Conservation (phyloP, 495 filamentous ascomycete genomes). For the Bathelium albidoporum region DNA sequence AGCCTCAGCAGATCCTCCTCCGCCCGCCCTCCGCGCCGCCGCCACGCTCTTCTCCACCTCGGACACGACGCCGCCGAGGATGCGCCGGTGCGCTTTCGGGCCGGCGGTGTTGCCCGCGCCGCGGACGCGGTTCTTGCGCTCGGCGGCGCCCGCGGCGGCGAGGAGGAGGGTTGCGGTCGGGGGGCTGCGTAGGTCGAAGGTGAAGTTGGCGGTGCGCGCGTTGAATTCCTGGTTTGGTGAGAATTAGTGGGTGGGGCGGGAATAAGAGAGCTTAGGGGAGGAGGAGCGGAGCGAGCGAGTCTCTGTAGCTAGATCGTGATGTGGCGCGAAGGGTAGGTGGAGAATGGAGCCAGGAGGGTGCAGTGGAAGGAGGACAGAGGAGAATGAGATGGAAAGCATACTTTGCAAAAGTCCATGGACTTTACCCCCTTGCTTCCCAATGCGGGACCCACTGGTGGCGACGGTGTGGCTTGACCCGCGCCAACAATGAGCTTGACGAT, state of each 20-base stretch:
- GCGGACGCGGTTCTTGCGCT: conserved; percentile 64
- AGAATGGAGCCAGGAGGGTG: not conserved
- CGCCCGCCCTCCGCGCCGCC: conserved; percentile 18
- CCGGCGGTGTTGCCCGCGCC: conserved; percentile 50
- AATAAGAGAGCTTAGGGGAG: too few relatives aligned
- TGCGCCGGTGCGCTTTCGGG: conserved; percentile 19
- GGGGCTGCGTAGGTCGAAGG: conserved; percentile 87
- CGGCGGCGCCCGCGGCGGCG: conserved; percentile 67
- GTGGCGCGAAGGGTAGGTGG: too few relatives aligned
- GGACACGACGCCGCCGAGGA: conserved; percentile 9
- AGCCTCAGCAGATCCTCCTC: conserved; percentile 4
- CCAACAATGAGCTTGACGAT: conserved; percentile 97
- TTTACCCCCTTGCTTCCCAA: conserved; percentile 97
- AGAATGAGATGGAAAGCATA: conserved; percentile 34
- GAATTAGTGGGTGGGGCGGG: too few relatives aligned
- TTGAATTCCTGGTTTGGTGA: conserved; percentile 99
- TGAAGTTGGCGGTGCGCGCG: conserved; percentile 82
- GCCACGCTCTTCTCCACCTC: not conserved
- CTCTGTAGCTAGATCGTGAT: not conserved
- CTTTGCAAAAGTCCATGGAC: conserved; percentile 99
- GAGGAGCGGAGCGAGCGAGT: not conserved
- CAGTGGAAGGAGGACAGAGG: not conserved
- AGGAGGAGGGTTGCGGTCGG: conserved; percentile 81
- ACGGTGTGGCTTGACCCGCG: conserved; percentile 90
- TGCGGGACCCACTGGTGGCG: conserved; percentile 95